Evolutionary conservation across 768 basidiomycete genomes (phyloP), one percentile per base, ranked within the genome.

Genomic region (Tylopilus sp.): DNA sequence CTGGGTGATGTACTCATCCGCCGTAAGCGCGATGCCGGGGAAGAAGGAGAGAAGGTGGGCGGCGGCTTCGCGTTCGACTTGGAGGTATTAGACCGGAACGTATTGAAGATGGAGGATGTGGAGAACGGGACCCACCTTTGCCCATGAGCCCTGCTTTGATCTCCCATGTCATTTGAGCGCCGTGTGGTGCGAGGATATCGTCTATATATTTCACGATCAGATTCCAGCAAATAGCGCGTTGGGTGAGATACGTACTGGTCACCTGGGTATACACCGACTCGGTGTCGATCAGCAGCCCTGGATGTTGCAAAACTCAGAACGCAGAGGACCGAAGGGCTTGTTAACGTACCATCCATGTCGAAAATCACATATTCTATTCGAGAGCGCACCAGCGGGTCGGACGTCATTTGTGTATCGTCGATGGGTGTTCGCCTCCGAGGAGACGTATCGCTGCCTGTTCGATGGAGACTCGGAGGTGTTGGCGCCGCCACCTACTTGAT

Each of bases 121-220:
- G 21, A 25, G 44, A 31, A 31, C n/a, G 15, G 31, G 31, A 20
- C 75, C 48, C 43, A 89, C 90, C 80, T 74, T 86, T 88, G 48
- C 91, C 91, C 91, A 92, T 93, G 51, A 87, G 79, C 0, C 85
- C 87, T n/a, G 87, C 83, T 63, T 92, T 91, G 51, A 92, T 89
- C 50, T 88, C 85, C 89, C 89, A 91, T 3, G 87, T 88, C 85
- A 93, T 88, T 55, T 79, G 70, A 54, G 82, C 83, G 23, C 88
- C 89, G 60, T 86, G 84, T 11, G 73, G 75, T 17, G 75, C 80
- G 18, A 95, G 79, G 45, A 91, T 84, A 23, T 81, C 76, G 71
- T 92, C 89, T 87, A 28, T 10, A 28, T 28, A 59, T 42, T 42
- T 51, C 8, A 41, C 43, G 40, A 31, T 54, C 31, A 42, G 18